Percentiles rank a stretch among this genome's conserved stretches.
Conservation (phyloP, 2,329 filamentous ascomycete species). For the Colletotrichum shisoi region DNA sequence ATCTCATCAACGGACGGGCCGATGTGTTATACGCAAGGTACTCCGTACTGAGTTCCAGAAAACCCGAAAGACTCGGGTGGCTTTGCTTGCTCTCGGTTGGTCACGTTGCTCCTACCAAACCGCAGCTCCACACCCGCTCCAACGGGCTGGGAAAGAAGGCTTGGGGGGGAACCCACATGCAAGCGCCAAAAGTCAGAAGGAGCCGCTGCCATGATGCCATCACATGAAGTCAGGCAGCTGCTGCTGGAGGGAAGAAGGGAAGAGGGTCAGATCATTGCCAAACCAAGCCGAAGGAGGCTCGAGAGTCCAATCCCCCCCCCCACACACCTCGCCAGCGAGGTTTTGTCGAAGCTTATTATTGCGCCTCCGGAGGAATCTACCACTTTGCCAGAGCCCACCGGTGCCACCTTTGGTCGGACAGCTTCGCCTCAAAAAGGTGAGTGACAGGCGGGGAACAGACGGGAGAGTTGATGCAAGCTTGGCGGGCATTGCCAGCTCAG, state of each 20-base stretch:
- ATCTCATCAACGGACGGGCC: neutral
- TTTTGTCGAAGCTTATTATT: conserved; percentile 26
- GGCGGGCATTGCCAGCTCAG: neutral
- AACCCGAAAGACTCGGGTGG: conserved; percentile 18
- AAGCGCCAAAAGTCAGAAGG: neutral
- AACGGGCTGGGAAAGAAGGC: conserved; percentile 8
- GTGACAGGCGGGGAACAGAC: neutral
- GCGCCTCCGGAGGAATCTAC: neutral
- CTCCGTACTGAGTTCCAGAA: neutral
- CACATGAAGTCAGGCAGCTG: neutral
- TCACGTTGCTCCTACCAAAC: neutral
- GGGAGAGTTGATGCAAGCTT: neutral
- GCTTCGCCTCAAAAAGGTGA: conserved; percentile 20
- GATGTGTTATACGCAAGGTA: neutral
- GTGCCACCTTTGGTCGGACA: conserved; percentile 17
- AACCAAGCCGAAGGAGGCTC: neutral
- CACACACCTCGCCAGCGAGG: conserved; percentile 17
- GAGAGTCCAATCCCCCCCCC: neutral
- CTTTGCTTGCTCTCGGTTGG: conserved; percentile 8
- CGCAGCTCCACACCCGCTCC: conserved; percentile 5
- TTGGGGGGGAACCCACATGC: neutral
- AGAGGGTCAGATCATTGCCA: neutral
- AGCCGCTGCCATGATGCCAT: neutral
- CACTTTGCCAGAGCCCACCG: neutral
- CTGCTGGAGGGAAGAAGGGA: neutral